Evolutionary conservation across 2,329 filamentous ascomycete species (phyloP), one percentile per base, ranked within the genome.

Genomic region (Penicillium rolfsii): DNA sequence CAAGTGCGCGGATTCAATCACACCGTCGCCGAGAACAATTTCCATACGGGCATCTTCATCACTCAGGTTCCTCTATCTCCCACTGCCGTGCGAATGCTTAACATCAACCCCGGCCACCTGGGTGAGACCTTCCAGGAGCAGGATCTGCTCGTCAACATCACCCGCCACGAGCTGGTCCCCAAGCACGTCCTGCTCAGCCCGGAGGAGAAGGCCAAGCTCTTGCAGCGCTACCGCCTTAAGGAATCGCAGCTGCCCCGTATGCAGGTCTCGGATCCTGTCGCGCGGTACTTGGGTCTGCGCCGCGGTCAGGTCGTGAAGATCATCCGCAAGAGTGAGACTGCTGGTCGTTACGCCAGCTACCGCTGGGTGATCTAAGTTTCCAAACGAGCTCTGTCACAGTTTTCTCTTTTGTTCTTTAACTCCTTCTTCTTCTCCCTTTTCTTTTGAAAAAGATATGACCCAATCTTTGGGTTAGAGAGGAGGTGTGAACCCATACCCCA

Each of bases 281-380:
- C 95, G 28, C 89, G 90, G 71, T 99, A 98, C 77, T 82, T 97
- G 58, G 95, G 95, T 12, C 82, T 99, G 75, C 90, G 91, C 82
- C 86, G 93, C 74, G 93, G 93, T 3, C 91, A 97, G 79, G 93
- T 99, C 3, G 95, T 99, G 72, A 99, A 99, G 86, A 99, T 99
- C 71, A 97, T 99, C 72, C 85, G 95, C 67, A 93, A 90, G 77
- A 93, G 89, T 74, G 95, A 98, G 83, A 99, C 95, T 58, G 95
- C 95, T 14, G 95, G 95, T 63, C 85, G 95, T 56, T 99, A 99
- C 80, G 95, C 95, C 52, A 97, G 92, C 85, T 99, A 99, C 80
- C 84, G 94, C 70, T 89, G 86, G 86, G 85, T 82, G 36, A 81
- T 81, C 57, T 82, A 73, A 73, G 22, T 28, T 5, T n/a, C 48